Conservation (phyloP, 2,329 filamentous ascomycete genomes). For the Elsinoe perseae region DNA sequence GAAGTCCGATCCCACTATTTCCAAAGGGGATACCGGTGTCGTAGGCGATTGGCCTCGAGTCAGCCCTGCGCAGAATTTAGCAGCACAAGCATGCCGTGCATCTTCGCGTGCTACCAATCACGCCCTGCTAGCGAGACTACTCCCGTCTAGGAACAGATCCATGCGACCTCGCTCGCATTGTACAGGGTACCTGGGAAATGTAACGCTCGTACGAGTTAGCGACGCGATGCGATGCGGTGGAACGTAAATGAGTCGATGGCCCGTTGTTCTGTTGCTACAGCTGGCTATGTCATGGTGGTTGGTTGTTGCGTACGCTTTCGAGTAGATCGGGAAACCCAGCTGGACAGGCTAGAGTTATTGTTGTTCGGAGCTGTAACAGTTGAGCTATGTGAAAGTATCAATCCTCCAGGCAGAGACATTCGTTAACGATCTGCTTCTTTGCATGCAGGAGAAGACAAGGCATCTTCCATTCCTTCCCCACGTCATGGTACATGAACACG, state of each 20-base stretch:
- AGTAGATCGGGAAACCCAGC: background rate
- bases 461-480: constrained; percentile 1
- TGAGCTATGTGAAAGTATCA: constrained; percentile 2
- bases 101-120: constrained; percentile 9
- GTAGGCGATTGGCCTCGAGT: constrained; percentile 2
- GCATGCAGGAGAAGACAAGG: constrained; percentile 1
- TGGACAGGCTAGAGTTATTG: background rate
- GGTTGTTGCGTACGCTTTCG: background rate
- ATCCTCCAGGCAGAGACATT: constrained; percentile 6
- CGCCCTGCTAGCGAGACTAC: background rate
- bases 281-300: background rate
- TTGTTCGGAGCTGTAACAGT: background rate
- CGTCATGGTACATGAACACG: background rate
- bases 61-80: background rate
- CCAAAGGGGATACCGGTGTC: background rate
- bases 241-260: background rate
- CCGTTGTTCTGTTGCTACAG: background rate
- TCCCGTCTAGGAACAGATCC: background rate
- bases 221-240: background rate
- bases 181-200: background rate
- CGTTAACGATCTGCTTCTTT: background rate
- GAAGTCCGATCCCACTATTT: background rate
- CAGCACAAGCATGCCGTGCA: background rate
- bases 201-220: constrained; percentile 5
- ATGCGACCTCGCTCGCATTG: constrained; percentile 1